These are phyloP conservation scores for Dioscorea zingiberensis DNA, from an alignment of 106 monocot species.

Conservation along the genomic window DNA sequence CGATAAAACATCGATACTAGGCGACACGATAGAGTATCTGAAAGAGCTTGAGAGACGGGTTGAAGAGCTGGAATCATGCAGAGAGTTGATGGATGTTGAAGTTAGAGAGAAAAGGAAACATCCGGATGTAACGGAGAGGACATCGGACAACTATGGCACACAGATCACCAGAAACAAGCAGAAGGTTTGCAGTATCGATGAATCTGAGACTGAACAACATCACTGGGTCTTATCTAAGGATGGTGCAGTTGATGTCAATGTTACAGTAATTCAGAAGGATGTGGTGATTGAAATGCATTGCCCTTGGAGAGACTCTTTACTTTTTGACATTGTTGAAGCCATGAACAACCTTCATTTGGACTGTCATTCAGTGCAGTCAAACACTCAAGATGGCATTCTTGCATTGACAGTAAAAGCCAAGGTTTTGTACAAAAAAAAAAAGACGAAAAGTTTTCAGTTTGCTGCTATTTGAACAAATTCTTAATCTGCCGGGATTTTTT, in stretches of 20 bases:
- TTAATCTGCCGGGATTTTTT: background rate
- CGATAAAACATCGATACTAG: constrained; percentile 71
- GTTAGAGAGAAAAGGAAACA: constrained; percentile 25
- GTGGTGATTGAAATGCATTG: constrained; percentile 59
- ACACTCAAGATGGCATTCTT: constrained; percentile 30
- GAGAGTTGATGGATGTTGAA: constrained; percentile 19
- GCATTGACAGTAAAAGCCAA: constrained; percentile 56
- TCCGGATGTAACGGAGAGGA: constrained; percentile 47
- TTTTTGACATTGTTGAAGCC: constrained; percentile 63
- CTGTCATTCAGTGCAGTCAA: constrained; percentile 64
- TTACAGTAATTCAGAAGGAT: constrained; percentile 57
- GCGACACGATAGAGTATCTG: constrained; percentile 64
- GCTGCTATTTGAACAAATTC: background rate
- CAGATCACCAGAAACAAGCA: constrained; percentile 33
- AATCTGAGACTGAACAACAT: constrained; percentile 14
- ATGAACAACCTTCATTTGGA: constrained; percentile 56
- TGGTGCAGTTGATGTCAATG: constrained; percentile 31
- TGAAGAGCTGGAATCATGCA: constrained; percentile 55
- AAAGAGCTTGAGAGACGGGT: constrained; percentile 75
- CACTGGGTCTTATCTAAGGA: constrained; percentile 28
- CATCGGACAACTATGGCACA: constrained; percentile 63
- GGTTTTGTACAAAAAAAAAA: constrained; percentile 24
- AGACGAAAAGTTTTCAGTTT: background rate
- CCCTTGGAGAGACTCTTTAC: constrained; percentile 67
- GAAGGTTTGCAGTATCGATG: constrained; percentile 29